A percentile compares a stretch with the other conserved stretches of the same genome.
phyloP scores from a whole-genome alignment of 148 eudicot genomes.

The Chenopodium suecicum region DNA sequence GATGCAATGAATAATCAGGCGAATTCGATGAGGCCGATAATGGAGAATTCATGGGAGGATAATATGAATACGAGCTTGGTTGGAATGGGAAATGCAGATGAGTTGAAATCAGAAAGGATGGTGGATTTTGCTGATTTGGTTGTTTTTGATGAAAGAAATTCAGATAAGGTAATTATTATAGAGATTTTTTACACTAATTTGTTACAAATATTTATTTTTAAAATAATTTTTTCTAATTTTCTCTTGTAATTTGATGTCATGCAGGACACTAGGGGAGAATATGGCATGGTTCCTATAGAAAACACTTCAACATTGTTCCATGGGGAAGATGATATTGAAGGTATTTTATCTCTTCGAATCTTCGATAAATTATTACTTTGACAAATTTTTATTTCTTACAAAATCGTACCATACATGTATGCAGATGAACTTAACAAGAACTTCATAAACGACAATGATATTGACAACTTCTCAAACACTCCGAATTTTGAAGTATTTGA shows the following conservation, averaged over 20 bases:
- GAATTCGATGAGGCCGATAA: conserved; percentile 28
- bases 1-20: conserved; percentile 5
- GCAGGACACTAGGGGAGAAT: conserved; percentile 45
- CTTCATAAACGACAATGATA: conserved; percentile 40
- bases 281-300: conserved; percentile 51
- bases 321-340: conserved; percentile 39
- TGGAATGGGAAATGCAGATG: conserved; percentile 37
- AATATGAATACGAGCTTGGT: conserved; percentile 28
- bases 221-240: background rate
- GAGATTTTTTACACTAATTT: too few species aligned
- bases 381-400: background rate
- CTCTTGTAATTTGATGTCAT: conserved; percentile 5
- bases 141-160: conserved; percentile 51
- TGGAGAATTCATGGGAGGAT: conserved; percentile 36
- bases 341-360: conserved; percentile 17
- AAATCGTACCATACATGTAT: background rate
- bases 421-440: conserved; percentile 37
- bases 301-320: conserved; percentile 41
- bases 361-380: background rate
- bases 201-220: too few species aligned
- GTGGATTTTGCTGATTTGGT: conserved; percentile 72
- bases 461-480: conserved; percentile 51
- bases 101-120: conserved; percentile 40
- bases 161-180: conserved; percentile 49
- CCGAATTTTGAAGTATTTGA: conserved; percentile 56